Evolutionary conservation across 1,284 basidiomycete genomes (phyloP).

Genomic region (Pascua sp.): DNA sequence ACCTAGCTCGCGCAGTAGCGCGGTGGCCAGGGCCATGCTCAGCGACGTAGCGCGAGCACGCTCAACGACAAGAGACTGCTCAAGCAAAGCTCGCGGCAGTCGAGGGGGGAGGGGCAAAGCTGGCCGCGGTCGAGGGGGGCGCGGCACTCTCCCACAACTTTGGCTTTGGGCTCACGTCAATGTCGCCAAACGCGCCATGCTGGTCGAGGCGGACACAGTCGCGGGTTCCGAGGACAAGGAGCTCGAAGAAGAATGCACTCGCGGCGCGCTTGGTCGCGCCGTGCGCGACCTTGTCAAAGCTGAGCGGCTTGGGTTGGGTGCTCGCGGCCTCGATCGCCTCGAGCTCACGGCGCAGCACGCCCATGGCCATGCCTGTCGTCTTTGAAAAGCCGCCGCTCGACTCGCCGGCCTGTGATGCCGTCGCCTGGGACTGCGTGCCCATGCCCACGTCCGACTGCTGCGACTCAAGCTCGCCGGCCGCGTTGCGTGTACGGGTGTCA

Average conservation of each 20-base stretch:
- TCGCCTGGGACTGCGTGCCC: background rate
- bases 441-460: background rate
- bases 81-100: background rate
- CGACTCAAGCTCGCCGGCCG: constrained; percentile 7
- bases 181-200: constrained; percentile 71
- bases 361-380: constrained; percentile 84
- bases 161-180: constrained; percentile 75
- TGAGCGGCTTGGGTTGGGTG: constrained; percentile 59
- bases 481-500: constrained; percentile 56
- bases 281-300: constrained; percentile 59
- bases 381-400: constrained; percentile 66
- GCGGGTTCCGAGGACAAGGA: constrained; percentile 87
- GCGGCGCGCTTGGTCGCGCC: constrained; percentile 80
- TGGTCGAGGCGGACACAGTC: constrained; percentile 83
- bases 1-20: too few relatives aligned
- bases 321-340: constrained; percentile 48
- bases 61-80: too few relatives aligned
- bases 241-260: constrained; percentile 94
- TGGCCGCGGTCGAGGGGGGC: background rate
- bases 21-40: too few relatives aligned
- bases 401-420: background rate
- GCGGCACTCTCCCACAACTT: constrained; percentile 56
- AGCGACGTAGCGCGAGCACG: too few relatives aligned
- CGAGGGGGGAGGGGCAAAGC: background rate
- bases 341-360: constrained; percentile 74